Base-by-base conservation (phyloP, 345 rosid species). In the Linum usitatissimum region DNA sequence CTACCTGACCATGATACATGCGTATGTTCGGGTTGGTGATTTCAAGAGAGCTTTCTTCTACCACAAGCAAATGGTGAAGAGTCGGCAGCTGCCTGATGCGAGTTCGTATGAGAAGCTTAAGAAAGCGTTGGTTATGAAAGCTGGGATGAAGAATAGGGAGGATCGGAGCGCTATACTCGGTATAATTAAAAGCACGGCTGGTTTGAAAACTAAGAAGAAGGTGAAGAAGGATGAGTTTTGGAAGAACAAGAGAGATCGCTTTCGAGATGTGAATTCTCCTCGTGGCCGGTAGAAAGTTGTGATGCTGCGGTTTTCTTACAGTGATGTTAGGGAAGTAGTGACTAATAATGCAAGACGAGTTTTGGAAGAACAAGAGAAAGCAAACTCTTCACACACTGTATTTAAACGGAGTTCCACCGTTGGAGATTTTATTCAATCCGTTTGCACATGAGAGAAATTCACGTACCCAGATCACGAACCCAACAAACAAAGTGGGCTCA, bases 181-280 rank as follows among this genome's bases (percentile, higher is more conserved):
- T 53, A 86, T 89, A 40, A 72, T 89, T 55, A 89, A 81, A 58
- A 84, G 95, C 80, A 78, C 76, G 71, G 75, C 78, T 77, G 95
- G 96, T 18, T 65, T 79, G 61, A 77, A 80, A 60, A 82, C 76
- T 36, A 84, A 71, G 77, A 80, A 57, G 66, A 88, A 80, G 68
- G 75, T 82, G 57, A 86, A 92, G 82, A 92, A 92, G 66, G 98
- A 92, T 14, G 95, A 85, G 70, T 85, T 92, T 70, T 92, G 98
- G 96, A 89, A 92, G 75, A 67, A 78, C 78, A 82, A 77, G 81
- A 84, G 45, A 67, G 78, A 68, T 59, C 71, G 67, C 38, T 4
- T 7, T 34, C 38, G 38, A 4, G 38, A 34, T 34, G 0, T 34
- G 38, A 34, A 34, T 34, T 34, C 38, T 34, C 8, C 38, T 4